Conservation (phyloP, 169 alveolate genomes). For the Plasmodium knowlesi region DNA sequence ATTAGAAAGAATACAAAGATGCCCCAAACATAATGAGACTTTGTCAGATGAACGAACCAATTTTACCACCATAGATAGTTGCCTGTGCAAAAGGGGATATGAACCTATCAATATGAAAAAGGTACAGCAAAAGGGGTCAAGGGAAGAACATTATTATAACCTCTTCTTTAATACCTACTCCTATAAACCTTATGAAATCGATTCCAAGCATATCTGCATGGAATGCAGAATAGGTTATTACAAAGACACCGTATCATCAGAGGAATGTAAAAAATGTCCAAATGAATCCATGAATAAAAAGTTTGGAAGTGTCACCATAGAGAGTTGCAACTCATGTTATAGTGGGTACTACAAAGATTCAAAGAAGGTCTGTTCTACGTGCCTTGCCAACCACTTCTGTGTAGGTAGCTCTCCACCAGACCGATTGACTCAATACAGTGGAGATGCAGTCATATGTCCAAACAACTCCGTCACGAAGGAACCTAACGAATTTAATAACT, state of each 20-base stretch:
- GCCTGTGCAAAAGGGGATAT: constrained; percentile 68
- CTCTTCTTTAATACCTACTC: constrained; percentile 20
- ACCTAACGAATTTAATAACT: constrained; percentile 79
- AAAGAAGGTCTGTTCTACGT: constrained; percentile 16
- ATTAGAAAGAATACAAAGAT: neutral
- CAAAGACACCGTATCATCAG: constrained; percentile 74
- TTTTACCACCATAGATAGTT: constrained; percentile 26
- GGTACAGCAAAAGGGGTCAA: neutral
- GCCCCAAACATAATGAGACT: constrained; percentile 54
- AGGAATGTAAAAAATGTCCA: constrained; percentile 83
- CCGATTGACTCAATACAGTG: constrained; percentile 74
- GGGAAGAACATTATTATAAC: constrained; percentile 42
- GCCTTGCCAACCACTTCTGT: constrained; percentile 83
- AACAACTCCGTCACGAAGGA: constrained; percentile 78
- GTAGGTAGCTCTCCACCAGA: constrained; percentile 84
- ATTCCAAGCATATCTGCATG: constrained; percentile 76
- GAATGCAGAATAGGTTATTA: constrained; percentile 84
- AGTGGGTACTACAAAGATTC: constrained; percentile 49
- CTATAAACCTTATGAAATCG: constrained; percentile 12
- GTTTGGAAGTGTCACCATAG: constrained; percentile 19
- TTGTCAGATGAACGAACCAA: neutral
- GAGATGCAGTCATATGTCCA: constrained; percentile 82
- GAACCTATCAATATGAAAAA: constrained; percentile 57
- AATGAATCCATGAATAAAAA: constrained; percentile 25
- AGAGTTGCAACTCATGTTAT: constrained; percentile 39